A percentile compares a stretch with the other conserved stretches of the same genome.
These are phyloP conservation scores for Pontederia paniculata DNA, from an alignment of 176 grass and related monocot genomes.

Conservation along the genomic window DNA sequence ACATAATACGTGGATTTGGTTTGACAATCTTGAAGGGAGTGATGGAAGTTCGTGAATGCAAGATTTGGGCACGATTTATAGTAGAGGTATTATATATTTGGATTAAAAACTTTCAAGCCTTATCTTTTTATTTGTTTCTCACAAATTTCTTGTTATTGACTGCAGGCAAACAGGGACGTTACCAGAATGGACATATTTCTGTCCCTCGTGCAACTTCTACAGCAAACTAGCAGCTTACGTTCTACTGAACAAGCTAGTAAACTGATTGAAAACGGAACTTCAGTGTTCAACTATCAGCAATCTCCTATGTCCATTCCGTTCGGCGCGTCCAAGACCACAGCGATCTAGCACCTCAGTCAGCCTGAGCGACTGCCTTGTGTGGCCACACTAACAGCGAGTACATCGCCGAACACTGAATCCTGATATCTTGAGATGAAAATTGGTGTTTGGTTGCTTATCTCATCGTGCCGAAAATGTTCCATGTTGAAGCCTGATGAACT, in stretches of 20 bases:
- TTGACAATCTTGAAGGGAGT: conserved; percentile 91
- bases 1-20: conserved; percentile 78
- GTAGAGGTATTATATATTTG: conserved; percentile 49
- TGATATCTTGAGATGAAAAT: no score
- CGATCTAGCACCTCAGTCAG: neutral
- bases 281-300: conserved; percentile 54
- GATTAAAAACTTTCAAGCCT: neutral
- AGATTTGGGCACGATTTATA: conserved; percentile 85
- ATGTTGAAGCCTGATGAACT: no score
- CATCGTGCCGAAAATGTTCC: no score
- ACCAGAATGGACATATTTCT: conserved; percentile 98
- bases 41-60: conserved; percentile 76
- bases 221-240: conserved; percentile 62
- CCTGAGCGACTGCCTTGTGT: neutral
- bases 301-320: conserved; percentile 48
- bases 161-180: conserved; percentile 85
- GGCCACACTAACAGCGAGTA: neutral
- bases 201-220: conserved; percentile 81
- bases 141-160: conserved; percentile 5
- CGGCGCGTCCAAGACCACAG: conserved; percentile 23
- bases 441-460: no score
- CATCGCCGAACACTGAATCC: no score
- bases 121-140: neutral
- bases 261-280: conserved; percentile 46
- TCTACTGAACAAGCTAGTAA: conserved; percentile 46